Conservation (phyloP, 805 yeast genomes). For the Ogataea salicorniae region DNA sequence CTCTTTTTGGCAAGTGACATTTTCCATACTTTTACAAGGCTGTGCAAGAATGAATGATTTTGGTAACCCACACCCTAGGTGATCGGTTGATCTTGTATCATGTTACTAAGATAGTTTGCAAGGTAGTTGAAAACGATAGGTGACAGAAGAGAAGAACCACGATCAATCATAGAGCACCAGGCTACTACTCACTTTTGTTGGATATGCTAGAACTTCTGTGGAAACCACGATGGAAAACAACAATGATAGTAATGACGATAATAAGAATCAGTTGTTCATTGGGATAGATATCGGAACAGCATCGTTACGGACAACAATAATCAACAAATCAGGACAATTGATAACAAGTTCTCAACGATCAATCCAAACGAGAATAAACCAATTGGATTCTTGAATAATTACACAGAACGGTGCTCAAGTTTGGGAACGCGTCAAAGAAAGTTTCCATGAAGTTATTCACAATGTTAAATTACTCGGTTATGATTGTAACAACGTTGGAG, state of each 20-base stretch:
- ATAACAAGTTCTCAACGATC: slow-evolving; percentile 7
- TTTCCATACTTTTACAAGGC: too few species aligned
- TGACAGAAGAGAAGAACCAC: too few species aligned
- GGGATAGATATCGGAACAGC: slow-evolving; percentile 17
- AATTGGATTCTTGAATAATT: slow-evolving; percentile 2
- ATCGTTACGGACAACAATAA: slow-evolving; percentile 9
- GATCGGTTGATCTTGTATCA: too few species aligned
- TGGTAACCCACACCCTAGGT: too few species aligned
- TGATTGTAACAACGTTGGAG: slow-evolving; percentile 14
- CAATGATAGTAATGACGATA: not conserved
- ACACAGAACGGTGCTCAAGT: slow-evolving; percentile 11
- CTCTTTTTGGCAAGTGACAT: too few species aligned
- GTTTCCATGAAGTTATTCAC: slow-evolving; percentile 2
- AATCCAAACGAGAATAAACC: slow-evolving; percentile 3
- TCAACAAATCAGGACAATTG: not conserved
- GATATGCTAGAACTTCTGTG: too few species aligned
- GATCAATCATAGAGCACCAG: too few species aligned
- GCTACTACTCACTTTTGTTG: too few species aligned
- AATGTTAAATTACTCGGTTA: not conserved
- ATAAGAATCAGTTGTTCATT: slow-evolving; percentile 4
- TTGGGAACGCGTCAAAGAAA: slow-evolving; percentile 6
- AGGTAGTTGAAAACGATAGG: too few species aligned
- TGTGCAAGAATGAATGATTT: too few species aligned
- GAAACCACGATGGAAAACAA: not conserved
- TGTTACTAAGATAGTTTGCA: too few species aligned